A percentile compares a stretch with the other conserved stretches of the same genome.
These are phyloP conservation scores for Eimeria praecox DNA, from an alignment of 169 alveolate species.

Conservation along the genomic window DNA sequence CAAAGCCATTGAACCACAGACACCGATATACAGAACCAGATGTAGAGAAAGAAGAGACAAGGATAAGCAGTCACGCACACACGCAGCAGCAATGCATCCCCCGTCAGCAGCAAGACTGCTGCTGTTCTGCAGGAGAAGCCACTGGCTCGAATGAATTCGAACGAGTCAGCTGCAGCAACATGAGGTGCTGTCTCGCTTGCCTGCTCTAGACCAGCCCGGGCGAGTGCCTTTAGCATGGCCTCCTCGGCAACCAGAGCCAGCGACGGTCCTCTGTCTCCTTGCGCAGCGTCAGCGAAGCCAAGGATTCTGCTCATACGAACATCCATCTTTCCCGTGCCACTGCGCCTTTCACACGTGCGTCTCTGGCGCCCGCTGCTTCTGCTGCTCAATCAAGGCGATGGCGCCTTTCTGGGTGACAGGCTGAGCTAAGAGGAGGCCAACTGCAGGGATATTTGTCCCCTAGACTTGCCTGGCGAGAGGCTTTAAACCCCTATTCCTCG, in stretches of 20 bases:
- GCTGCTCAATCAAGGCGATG: background rate
- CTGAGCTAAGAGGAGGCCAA: too few species aligned
- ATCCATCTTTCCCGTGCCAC: background rate
- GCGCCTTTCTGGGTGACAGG: background rate
- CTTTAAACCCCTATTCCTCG: constrained; percentile 89
- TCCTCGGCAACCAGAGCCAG: constrained; percentile 94
- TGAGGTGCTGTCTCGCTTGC: constrained; percentile 68
- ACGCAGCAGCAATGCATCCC: background rate
- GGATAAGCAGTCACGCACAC: background rate
- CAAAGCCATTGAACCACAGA: background rate
- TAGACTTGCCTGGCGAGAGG: constrained; percentile 89
- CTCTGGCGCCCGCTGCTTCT: background rate
- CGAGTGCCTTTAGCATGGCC: constrained; percentile 89
- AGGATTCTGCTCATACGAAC: constrained; percentile 83
- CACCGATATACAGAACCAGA: background rate
- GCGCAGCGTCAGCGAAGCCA: constrained; percentile 94
- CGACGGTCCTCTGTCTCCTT: constrained; percentile 92
- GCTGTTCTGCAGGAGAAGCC: background rate
- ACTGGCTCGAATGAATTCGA: background rate
- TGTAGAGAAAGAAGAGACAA: background rate
- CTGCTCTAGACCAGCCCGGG: constrained; percentile 85
- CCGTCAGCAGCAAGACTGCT: background rate
- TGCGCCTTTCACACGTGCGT: background rate
- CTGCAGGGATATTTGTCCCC: background rate
- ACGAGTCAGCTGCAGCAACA: background rate